Conservation (phyloP, 1,139 yeast species). For the Pichia sp. region DNA sequence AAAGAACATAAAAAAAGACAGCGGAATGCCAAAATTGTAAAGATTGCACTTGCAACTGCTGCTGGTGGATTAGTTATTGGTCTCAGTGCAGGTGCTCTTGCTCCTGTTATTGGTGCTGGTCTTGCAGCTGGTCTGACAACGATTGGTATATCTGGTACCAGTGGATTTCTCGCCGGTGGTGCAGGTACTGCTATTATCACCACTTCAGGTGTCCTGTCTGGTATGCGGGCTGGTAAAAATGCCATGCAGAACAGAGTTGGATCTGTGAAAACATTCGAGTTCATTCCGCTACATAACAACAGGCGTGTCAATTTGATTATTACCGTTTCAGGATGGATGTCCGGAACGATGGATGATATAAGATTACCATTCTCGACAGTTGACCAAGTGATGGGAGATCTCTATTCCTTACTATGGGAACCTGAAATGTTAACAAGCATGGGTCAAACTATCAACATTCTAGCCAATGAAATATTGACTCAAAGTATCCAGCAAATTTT, state of each 20-base stretch:
- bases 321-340: conserved; percentile 99
- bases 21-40: conserved; percentile 66
- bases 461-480: conserved; percentile 90
- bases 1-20: conserved; percentile 66
- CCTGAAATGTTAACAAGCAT: conserved; percentile 95
- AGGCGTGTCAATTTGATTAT: conserved; percentile 81
- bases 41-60: conserved; percentile 92
- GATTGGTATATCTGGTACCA: conserved; percentile 87
- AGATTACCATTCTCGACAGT: conserved; percentile 93
- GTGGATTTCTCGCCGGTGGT: conserved; percentile 90
- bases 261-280: conserved; percentile 89
- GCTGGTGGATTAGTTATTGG: conserved; percentile 97
- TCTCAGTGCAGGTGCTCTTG: conserved; percentile 87
- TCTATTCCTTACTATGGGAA: conserved; percentile 91
- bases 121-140: conserved; percentile 96
- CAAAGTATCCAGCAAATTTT: conserved; percentile 92
- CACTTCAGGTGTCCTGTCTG: conserved; percentile 84
- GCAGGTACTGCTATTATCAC: conserved; percentile 97
- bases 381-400: conserved; percentile 97
- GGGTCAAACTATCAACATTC: conserved; percentile 91
- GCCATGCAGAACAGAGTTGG: conserved; percentile 89
- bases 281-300: conserved; percentile 87
- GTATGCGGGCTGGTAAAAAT: conserved; percentile 80
- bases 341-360: conserved; percentile 91
- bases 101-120: conserved; percentile 98